A percentile compares a stretch with the other conserved stretches of the same genome.
Conservation (phyloP, 768 basidiomycete species). For the Peribolospora baueri region DNA sequence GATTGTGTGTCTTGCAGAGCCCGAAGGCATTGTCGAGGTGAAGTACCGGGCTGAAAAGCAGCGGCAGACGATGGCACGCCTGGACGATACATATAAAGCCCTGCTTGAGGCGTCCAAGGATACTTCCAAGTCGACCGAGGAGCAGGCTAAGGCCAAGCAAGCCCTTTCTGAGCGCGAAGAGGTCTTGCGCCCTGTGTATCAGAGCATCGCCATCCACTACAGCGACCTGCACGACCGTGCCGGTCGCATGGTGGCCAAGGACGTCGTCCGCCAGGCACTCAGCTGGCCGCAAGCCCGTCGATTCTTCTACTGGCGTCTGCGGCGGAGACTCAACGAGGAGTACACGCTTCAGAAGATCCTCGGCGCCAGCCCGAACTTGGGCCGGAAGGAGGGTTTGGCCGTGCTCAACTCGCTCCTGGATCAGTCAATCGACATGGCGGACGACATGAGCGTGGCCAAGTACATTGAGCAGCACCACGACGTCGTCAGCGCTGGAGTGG, state of each 20-base stretch:
- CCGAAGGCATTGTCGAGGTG: constrained; percentile 92
- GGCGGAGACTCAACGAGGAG: constrained; percentile 10
- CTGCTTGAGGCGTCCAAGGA: constrained; percentile 65
- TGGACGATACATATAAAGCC: constrained; percentile 56
- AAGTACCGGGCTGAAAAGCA: constrained; percentile 94
- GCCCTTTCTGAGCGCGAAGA: constrained; percentile 53
- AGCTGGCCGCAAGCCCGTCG: constrained; percentile 8
- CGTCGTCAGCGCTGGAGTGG: too few relatives aligned
- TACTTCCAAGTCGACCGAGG: constrained; percentile 41
- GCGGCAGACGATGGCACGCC: constrained; percentile 66
- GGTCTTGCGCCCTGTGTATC: constrained; percentile 64
- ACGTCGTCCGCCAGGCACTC: background rate
- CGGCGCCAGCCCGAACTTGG: too few relatives aligned
- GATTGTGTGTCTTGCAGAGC: constrained; percentile 31
- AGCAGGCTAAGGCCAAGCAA: constrained; percentile 42
- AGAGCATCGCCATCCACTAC: constrained; percentile 76
- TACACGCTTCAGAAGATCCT: too few relatives aligned
- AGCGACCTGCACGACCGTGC: constrained; percentile 66
- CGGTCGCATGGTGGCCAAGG: constrained; percentile 9
- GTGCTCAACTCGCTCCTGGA: too few relatives aligned
- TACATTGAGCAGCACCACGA: too few relatives aligned
- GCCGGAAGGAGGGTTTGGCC: too few relatives aligned
- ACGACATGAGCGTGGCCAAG: too few relatives aligned
- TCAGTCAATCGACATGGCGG: too few relatives aligned
- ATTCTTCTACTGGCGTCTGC: constrained; percentile 20